Evolutionary conservation across 129 eudicot genomes (phyloP).

Genomic region (Glebionis coronaria): DNA sequence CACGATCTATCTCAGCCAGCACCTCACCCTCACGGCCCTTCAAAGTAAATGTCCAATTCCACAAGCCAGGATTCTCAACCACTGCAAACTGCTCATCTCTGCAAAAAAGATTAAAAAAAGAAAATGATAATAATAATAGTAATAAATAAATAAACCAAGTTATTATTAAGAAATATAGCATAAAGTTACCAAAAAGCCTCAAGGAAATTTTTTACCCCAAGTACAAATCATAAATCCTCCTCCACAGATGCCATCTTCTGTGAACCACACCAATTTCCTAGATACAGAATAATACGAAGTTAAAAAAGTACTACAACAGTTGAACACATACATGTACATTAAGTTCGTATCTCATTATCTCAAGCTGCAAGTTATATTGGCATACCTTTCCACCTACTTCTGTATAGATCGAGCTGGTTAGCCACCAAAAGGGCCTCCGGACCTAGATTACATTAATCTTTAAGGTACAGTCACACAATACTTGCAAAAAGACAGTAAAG

Average conservation of each 20-base stretch:
- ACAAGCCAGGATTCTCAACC: slow-evolving; percentile 93
- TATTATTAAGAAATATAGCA: not conserved
- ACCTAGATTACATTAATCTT: slow-evolving; percentile 37
- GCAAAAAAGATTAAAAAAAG: not conserved
- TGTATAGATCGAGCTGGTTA: slow-evolving; percentile 91
- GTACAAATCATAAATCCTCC: slow-evolving; percentile 87
- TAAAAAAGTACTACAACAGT: slow-evolving; percentile 4
- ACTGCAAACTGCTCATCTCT: slow-evolving; percentile 91
- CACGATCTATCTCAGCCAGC: slow-evolving; percentile 90
- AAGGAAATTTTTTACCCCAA: slow-evolving; percentile 54
- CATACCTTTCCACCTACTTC: slow-evolving; percentile 94
- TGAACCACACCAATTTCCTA: slow-evolving; percentile 99
- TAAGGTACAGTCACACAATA: not conserved
- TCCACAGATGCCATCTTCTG: slow-evolving; percentile 99
- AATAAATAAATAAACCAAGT: not conserved
- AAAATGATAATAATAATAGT: too few species aligned
- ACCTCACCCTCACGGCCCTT: slow-evolving; percentile 75
- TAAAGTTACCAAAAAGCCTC: not conserved
- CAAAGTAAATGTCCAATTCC: slow-evolving; percentile 95
- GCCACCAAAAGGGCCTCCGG: slow-evolving; percentile 99
- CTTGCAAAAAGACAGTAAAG: slow-evolving; percentile 4
- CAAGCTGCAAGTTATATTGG: not conserved
- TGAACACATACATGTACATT: not conserved
- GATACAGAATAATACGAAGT: slow-evolving; percentile 7
- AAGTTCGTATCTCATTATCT: not conserved